Evolutionary conservation across 352 stramenopile species (phyloP), one percentile per base, ranked within the genome.

Genomic region (Plasmopara muralis): DNA sequence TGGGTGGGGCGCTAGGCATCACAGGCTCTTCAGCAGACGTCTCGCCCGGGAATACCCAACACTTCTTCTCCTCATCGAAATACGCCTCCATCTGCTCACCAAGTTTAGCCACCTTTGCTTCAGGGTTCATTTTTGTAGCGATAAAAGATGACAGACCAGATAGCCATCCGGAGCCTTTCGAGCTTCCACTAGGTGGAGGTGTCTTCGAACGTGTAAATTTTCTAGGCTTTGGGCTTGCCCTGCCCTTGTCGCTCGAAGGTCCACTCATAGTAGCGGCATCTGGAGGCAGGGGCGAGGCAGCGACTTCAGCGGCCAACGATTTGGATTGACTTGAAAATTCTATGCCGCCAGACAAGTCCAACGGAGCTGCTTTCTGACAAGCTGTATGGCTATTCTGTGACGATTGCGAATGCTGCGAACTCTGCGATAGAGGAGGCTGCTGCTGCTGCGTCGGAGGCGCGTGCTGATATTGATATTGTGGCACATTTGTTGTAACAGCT

Each of bases 11-110:
- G 13, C 74, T 87, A 9, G 82, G 83, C 51, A 77, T 82, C 10
- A 62, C 28, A 5, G 68, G 57, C 53, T 91, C 81, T 16, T 89
- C 83, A 1, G 66, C 43, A n/a, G 73, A 65, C 1, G 68, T 72
- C 66, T 92, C 85, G 18, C 77, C 85, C 38, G 85, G 85, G 60
- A 95, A 93, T 6, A 95, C 70, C 85, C 85, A 95, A n/a, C 83
- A 72, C 61, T 95, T 90, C 39, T 77, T 73, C 29, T 87, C 64
- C 53, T 95, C 66, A 54, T 89, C 80, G 43, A 73, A 95, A 51
- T 91, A 91, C 8, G 79, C 83, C 39, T 89, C 73, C 80, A 89
- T 83, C 9, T 91, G 66, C 55, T 80, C 66, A 2, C 78, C 77
- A 12, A 93, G 66, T 47, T 93, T 83, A 40, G 74, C 85, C 2